A percentile compares a stretch with the other conserved stretches of the same genome.
Conservation (phyloP, 163 green algal species). For the Smithsoniella earleae region DNA sequence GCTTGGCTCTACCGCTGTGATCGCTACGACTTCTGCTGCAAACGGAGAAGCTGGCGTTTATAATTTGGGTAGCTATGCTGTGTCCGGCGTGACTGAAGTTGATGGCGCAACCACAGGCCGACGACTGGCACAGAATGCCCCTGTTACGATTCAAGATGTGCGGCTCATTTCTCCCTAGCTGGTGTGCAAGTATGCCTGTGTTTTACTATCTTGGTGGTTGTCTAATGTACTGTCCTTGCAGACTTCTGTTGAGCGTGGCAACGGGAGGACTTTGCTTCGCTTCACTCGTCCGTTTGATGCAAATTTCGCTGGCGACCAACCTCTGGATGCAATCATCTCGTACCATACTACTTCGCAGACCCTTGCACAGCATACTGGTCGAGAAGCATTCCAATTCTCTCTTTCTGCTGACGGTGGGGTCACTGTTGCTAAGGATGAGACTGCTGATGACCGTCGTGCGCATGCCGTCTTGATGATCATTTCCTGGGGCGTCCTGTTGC, state of each 20-base stretch:
- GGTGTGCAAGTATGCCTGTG: too few relatives aligned
- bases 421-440: neutral
- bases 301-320: neutral
- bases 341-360: neutral
- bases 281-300: constrained; percentile 30
- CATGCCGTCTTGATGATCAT: constrained; percentile 46
- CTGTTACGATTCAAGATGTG: neutral
- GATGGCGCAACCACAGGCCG: neutral
- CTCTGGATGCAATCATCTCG: constrained; percentile 18
- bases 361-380: neutral
- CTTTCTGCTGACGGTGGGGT: neutral
- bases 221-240: too few relatives aligned
- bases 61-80: neutral
- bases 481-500: constrained; percentile 44
- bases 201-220: too few relatives aligned
- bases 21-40: constrained; percentile 18
- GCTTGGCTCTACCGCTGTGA: constrained; percentile 31
- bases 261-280: constrained; percentile 26
- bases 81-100: neutral
- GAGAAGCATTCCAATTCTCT: neutral
- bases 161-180: neutral
- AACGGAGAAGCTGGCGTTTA: constrained; percentile 25
- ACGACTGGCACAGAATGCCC: neutral
- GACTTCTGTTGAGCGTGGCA: neutral
- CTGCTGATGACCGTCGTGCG: neutral